These are phyloP conservation scores for Rhodotorula sp. DNA, from an alignment of 1,284 basidiomycete genomes.

Conservation along the genomic window DNA sequence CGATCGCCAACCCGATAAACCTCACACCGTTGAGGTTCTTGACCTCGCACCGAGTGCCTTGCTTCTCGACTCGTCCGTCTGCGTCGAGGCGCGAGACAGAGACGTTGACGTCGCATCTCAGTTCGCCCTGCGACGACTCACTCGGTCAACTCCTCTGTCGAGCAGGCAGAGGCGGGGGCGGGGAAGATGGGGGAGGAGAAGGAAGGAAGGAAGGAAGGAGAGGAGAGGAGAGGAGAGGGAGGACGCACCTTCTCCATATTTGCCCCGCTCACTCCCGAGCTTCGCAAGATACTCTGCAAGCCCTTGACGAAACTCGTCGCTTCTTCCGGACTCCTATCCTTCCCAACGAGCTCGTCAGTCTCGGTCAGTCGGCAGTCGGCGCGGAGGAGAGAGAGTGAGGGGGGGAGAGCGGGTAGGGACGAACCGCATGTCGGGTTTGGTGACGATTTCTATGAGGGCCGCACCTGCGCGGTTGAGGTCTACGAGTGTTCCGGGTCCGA, in stretches of 20 bases:
- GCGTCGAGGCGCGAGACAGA: constrained; percentile 64
- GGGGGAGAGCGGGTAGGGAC: constrained; percentile 54
- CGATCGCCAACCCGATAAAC: constrained; percentile 81
- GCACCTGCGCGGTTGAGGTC: constrained; percentile 90
- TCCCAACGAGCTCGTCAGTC: neutral
- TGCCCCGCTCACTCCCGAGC: constrained; percentile 84
- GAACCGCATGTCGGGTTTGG: constrained; percentile 76
- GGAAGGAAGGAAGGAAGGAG: neutral
- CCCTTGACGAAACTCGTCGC: constrained; percentile 84
- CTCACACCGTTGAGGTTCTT: constrained; percentile 94
- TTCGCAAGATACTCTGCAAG: constrained; percentile 76
- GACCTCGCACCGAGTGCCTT: constrained; percentile 88
- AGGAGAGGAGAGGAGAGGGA: neutral
- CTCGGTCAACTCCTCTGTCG: neutral
- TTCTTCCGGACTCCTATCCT: constrained; percentile 75
- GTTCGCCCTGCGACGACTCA: constrained; percentile 66
- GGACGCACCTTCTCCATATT: constrained; percentile 90
- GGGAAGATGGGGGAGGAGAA: neutral
- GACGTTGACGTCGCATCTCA: constrained; percentile 94
- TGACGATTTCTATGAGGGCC: constrained; percentile 94
- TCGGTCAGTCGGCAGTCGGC: too few relatives aligned
- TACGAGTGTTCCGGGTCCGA: constrained; percentile 61
- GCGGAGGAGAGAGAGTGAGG: too few relatives aligned
- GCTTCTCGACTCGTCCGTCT: constrained; percentile 52
- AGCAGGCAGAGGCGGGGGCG: too few relatives aligned